A percentile compares a stretch with the other conserved stretches of the same genome.
These are phyloP conservation scores for Dactylellina parvicollis DNA, from an alignment of 2,329 filamentous ascomycete species.

Conservation along the genomic window DNA sequence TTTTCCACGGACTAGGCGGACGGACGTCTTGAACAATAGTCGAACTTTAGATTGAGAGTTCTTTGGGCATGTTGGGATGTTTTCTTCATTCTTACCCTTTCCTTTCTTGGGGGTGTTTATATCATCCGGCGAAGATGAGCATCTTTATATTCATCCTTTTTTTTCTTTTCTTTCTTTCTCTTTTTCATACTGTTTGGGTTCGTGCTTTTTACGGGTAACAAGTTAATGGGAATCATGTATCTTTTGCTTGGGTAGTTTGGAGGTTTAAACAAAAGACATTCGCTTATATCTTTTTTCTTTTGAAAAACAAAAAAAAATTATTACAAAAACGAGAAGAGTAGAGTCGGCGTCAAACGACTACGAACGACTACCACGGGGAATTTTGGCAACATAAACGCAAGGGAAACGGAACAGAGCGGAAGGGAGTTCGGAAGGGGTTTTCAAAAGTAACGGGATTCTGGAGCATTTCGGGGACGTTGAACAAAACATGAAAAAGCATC, in stretches of 20 bases:
- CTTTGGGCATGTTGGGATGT: constrained; percentile 54
- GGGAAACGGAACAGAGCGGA: neutral
- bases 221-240: constrained; percentile 54
- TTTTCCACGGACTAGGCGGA: constrained; percentile 42
- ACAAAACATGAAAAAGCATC: neutral
- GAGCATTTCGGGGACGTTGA: constrained; percentile 21
- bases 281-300: constrained; percentile 25
- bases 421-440: constrained; percentile 8
- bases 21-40: constrained; percentile 43
- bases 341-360: constrained; percentile 21
- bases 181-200: constrained; percentile 31
- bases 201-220: constrained; percentile 53
- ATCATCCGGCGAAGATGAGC: constrained; percentile 52
- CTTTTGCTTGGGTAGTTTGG: constrained; percentile 50
- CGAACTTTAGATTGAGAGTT: constrained; percentile 54
- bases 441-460: constrained; percentile 5
- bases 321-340: constrained; percentile 30
- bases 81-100: constrained; percentile 48
- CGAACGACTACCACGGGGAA: constrained; percentile 6
- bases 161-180: constrained; percentile 21
- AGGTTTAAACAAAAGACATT: constrained; percentile 50
- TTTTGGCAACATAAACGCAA: neutral
- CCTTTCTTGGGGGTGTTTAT: constrained; percentile 49
- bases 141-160: constrained; percentile 33
- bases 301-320: constrained; percentile 20